Evolutionary conservation across 192 early-diverging fungal genomes (phyloP).

Genomic region (Coemansia sp.): DNA sequence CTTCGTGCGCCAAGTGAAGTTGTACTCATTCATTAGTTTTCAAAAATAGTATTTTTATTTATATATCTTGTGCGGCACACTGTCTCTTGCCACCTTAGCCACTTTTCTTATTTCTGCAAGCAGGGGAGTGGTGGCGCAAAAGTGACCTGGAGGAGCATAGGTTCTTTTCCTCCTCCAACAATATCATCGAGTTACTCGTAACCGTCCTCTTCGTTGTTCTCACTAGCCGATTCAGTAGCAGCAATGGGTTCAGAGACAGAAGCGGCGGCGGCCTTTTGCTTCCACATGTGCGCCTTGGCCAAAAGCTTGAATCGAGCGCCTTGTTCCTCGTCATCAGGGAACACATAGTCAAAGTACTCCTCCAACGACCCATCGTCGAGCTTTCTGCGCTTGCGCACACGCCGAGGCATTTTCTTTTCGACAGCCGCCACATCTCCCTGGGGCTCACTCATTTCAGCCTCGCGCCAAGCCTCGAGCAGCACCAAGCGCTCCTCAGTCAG

Average conservation of each 20-base stretch:
- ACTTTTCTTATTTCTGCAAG: not conserved
- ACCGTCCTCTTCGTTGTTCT: not conserved
- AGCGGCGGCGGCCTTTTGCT: constrained; percentile 25
- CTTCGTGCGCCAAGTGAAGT: not conserved
- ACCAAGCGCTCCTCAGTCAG: constrained; percentile 73
- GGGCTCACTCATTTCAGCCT: constrained; percentile 69
- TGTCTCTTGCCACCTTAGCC: not conserved
- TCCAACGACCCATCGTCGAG: constrained; percentile 72
- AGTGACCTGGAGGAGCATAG: no score
- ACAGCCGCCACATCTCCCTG: constrained; percentile 63
- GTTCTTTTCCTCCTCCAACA: not conserved
- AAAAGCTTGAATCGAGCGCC: constrained; percentile 87
- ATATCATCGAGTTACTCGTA: not conserved
- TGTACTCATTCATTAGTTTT: not conserved
- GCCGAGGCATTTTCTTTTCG: constrained; percentile 76
- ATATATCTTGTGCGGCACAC: not conserved
- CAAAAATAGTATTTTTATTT: not conserved
- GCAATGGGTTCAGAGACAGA: not conserved
- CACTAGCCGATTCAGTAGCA: not conserved
- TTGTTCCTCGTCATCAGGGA: constrained; percentile 92
- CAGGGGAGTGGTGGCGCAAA: no score
- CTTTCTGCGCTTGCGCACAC: constrained; percentile 86
- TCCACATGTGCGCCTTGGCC: constrained; percentile 89
- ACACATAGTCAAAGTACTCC: constrained; percentile 99
- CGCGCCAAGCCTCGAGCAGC: constrained; percentile 88